Percentiles rank a stretch among this genome's conserved stretches.
Evolutionary conservation across 805 yeast species (phyloP).

Genomic region (Candida morakotiae): DNA sequence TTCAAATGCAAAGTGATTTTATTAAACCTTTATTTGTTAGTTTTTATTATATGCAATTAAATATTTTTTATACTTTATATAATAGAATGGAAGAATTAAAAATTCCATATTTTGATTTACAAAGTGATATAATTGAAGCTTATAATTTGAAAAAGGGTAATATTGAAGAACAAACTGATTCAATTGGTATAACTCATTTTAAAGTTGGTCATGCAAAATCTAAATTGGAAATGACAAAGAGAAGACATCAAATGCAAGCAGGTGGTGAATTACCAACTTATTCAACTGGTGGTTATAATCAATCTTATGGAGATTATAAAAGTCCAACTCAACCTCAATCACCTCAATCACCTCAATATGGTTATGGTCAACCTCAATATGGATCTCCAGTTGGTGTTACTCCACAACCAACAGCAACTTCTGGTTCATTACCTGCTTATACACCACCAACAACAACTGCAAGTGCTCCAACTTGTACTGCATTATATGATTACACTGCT

Average conservation of each 20-base stretch:
- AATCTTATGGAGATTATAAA: slow-evolving; percentile 22
- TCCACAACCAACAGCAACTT: slow-evolving; percentile 9
- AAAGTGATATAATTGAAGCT: slow-evolving; percentile 78
- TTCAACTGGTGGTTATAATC: slow-evolving; percentile 25
- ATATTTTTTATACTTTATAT: slow-evolving; percentile 90
- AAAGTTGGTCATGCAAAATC: slow-evolving; percentile 83
- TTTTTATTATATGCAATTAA: slow-evolving; percentile 95
- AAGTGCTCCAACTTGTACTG: slow-evolving; percentile 67
- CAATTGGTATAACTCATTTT: slow-evolving; percentile 86
- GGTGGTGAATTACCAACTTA: slow-evolving; percentile 28
- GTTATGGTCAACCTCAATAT: slow-evolving; percentile 14
- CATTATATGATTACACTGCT: slow-evolving; percentile 86
- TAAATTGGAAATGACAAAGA: slow-evolving; percentile 78
- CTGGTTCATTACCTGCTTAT: slow-evolving; percentile 23
- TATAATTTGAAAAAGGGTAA: slow-evolving; percentile 82
- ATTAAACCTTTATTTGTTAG: slow-evolving; percentile 92
- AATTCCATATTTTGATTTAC: slow-evolving; percentile 90
- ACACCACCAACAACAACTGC: slow-evolving; percentile 28
- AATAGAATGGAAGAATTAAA: slow-evolving; percentile 92
- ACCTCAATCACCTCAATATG: slow-evolving; percentile 7
- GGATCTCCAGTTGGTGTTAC: slow-evolving; percentile 25
- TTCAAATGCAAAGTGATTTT: slow-evolving; percentile 85
- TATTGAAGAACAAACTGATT: slow-evolving; percentile 84
- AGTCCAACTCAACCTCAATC: slow-evolving; percentile 17
- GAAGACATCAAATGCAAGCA: slow-evolving; percentile 50